Evolutionary conservation across 2,329 filamentous ascomycete genomes (phyloP).

Genomic region (Microsporum audouinii): DNA sequence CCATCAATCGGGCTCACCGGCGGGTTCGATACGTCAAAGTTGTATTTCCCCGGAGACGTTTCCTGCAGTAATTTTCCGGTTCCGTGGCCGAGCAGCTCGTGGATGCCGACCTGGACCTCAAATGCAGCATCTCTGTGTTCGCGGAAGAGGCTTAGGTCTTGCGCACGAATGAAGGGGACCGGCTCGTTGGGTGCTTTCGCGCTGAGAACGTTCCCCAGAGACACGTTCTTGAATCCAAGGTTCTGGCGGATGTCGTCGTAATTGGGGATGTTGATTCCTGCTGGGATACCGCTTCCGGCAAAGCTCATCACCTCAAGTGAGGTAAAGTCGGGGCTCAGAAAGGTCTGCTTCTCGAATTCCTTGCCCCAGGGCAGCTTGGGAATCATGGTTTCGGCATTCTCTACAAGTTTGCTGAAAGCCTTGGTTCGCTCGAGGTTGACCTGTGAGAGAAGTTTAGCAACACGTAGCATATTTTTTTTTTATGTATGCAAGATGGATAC

Average conservation of each 20-base stretch:
- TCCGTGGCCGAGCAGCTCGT: constrained; percentile 79
- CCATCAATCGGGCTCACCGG: constrained; percentile 68
- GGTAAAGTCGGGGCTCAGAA: constrained; percentile 90
- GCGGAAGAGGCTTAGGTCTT: constrained; percentile 66
- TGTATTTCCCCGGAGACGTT: constrained; percentile 67
- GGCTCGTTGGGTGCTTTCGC: constrained; percentile 88
- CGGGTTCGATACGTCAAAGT: constrained; percentile 75
- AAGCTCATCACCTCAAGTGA: constrained; percentile 86
- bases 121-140: constrained; percentile 79
- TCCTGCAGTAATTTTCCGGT: constrained; percentile 92
- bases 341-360: constrained; percentile 93
- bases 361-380: constrained; percentile 77
- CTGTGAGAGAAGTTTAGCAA: constrained; percentile 35
- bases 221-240: constrained; percentile 59
- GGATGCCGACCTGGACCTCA: constrained; percentile 89
- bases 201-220: constrained; percentile 80
- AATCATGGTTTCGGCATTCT: constrained; percentile 69
- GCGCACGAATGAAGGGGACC: constrained; percentile 74
- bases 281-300: constrained; percentile 50
- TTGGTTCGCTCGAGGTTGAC: constrained; percentile 82
- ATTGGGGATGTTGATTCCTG: constrained; percentile 49
- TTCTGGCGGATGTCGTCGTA: constrained; percentile 50
- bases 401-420: constrained; percentile 76
- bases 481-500: constrained; percentile 9
- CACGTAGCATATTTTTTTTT: constrained; percentile 20